Evolutionary conservation across 148 eudicot species (phyloP).

Genomic region (Limonium bicolor): DNA sequence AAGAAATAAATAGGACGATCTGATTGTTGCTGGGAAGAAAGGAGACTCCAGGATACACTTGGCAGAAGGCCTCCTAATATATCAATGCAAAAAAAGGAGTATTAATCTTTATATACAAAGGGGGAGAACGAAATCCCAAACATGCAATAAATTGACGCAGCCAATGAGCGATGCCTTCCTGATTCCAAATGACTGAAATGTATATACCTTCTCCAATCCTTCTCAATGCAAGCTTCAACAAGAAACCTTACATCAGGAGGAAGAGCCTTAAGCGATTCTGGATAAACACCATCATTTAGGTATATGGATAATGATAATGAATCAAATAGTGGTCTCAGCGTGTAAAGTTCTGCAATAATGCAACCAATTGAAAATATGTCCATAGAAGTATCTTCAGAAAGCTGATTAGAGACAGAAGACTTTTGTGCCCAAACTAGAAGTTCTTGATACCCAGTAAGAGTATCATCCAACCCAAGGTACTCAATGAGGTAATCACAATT

Average conservation of each 20-base stretch:
- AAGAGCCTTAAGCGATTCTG: constrained; percentile 41
- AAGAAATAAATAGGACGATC: constrained; percentile 69
- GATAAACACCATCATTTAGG: constrained; percentile 38
- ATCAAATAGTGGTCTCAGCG: constrained; percentile 78
- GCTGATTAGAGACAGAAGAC: constrained; percentile 15
- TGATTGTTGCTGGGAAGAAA: constrained; percentile 55
- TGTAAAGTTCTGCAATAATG: constrained; percentile 78
- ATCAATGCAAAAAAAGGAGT: not conserved
- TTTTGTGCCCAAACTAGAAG: constrained; percentile 61
- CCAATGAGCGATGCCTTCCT: not conserved
- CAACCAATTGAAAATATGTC: constrained; percentile 91
- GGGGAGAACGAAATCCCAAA: constrained; percentile 1
- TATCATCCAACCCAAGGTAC: constrained; percentile 53
- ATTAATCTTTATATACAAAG: not conserved
- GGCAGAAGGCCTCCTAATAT: constrained; percentile 86
- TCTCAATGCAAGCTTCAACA: constrained; percentile 76
- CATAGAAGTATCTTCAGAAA: constrained; percentile 31
- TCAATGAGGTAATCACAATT: constrained; percentile 46
- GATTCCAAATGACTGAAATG: not conserved
- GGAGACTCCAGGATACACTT: constrained; percentile 83
- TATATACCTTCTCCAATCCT: constrained; percentile 66
- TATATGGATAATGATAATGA: constrained; percentile 38
- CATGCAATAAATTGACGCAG: not conserved
- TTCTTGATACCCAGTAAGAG: constrained; percentile 57
- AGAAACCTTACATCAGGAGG: constrained; percentile 47